Base-by-base conservation (phyloP, 257 asterid genomes). In the Euphrasia confusa region DNA sequence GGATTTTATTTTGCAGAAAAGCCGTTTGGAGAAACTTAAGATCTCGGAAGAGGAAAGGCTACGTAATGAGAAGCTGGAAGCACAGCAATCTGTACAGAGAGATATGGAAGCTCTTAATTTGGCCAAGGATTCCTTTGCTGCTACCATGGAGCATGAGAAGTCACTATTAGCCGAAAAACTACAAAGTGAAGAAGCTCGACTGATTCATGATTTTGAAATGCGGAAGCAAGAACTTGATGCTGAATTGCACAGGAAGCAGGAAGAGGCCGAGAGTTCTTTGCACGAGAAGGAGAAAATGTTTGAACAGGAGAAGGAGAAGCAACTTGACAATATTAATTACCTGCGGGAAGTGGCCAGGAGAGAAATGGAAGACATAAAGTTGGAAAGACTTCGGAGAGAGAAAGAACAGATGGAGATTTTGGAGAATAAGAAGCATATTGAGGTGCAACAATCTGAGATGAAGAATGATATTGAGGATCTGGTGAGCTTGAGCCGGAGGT, bases 351-450 rank as follows among this genome's bases (percentile, higher is more conserved):
- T 83, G 27, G 86, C 88, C 58, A 71, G 67, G 68, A 79, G 96
- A 76, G 96, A 89, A 75, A 87, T 80, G 94, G 92, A 87, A 66
- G 97, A 93, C 77, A 75, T 87, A 94, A 84, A 80, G 76, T 61
- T 79, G 68, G 90, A 83, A 78, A 80, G 86, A 60, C 66, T 57
- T 63, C 59, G 69, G 59, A 55, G 82, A 12, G 92, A 83, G 73
- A 93, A 82, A 73, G 99, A 89, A 69, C 82, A 79, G 66, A 69
- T 69, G 65, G 97, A 89, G 65, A 73, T 82, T 61, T 81, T 68
- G 35, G 71, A 79, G 64, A 87, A 85, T 71, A 89, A 89, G 86
- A 71, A 80, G 74, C 93, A 78, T 70, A 77, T 85, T 32, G 99
- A 86, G 73, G 72, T 67, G 54, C 96, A 84, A 45, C 97, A 89